These are phyloP conservation scores for Jackrogersella minutella DNA, from an alignment of 495 filamentous ascomycete species.

Conservation along the genomic window DNA sequence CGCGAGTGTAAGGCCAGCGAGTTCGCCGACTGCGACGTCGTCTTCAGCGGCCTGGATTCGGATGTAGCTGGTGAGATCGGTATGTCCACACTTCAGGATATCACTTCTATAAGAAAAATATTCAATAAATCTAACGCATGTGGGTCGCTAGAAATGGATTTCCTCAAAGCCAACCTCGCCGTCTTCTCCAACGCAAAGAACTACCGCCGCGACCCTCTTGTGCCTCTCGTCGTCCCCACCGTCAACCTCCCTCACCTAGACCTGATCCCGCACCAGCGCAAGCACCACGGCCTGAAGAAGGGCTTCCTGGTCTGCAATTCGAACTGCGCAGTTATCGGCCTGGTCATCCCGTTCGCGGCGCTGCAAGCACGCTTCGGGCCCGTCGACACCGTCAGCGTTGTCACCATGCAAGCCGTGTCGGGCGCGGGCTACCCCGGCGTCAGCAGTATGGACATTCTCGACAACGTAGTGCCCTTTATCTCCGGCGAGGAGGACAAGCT, in stretches of 20 bases:
- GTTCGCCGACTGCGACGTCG: conserved; percentile 84
- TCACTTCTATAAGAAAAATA: no score
- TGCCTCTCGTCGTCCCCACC: conserved; percentile 86
- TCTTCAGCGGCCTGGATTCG: conserved; percentile 87
- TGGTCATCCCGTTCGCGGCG: conserved; percentile 88
- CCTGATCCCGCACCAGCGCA: conserved; percentile 78
- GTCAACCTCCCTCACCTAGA: conserved; percentile 82
- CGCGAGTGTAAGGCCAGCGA: conserved; percentile 76
- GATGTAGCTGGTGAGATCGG: conserved; percentile 83
- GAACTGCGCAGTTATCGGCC: conserved; percentile 88
- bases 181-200: conserved; percentile 94
- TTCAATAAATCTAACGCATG: no score
- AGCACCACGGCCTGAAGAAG: conserved; percentile 69
- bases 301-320: conserved; percentile 90
- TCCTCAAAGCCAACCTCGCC: conserved; percentile 77
- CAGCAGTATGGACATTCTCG: conserved; percentile 73
- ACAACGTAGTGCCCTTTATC: conserved; percentile 88
- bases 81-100: conserved; percentile 37
- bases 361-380: conserved; percentile 78
- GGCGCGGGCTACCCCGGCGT: conserved; percentile 91
- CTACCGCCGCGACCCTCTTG: conserved; percentile 80
- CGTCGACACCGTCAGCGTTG: conserved; percentile 77
- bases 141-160: conserved; percentile 86
- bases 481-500: conserved; percentile 91
- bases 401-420: conserved; percentile 88